These are phyloP conservation scores for Mediolabrus comicus DNA, from an alignment of 108 stramenopile species.

Conservation along the genomic window DNA sequence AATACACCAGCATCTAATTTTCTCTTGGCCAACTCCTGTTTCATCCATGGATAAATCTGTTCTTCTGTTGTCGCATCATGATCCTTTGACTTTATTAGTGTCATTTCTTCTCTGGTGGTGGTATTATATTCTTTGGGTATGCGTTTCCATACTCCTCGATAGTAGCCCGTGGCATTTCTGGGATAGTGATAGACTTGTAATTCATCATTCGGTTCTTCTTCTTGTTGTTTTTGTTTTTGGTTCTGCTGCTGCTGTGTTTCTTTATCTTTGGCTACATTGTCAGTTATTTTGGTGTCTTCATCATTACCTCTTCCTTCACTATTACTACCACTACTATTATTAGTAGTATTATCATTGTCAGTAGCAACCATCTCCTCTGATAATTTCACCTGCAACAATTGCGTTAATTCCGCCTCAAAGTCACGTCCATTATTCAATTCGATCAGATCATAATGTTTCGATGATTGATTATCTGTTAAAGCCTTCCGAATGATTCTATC, in stretches of 20 bases:
- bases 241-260: neutral
- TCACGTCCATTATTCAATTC: conserved; percentile 56
- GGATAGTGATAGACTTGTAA: conserved; percentile 68
- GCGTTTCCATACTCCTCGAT: conserved; percentile 76
- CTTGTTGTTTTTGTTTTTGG: neutral
- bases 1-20: conserved; percentile 44
- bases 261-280: neutral
- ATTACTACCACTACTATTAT: neutral
- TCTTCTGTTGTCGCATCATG: neutral
- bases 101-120: neutral
- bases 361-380: conserved; percentile 7
- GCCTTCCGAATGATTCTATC: conserved; percentile 11
- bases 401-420: conserved; percentile 45
- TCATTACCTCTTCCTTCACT: neutral
- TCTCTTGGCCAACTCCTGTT: conserved; percentile 21
- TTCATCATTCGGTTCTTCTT: conserved; percentile 11
- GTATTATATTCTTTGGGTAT: conserved; percentile 6
- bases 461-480: conserved; percentile 1
- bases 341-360: too few relatives aligned
- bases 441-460: conserved; percentile 53
- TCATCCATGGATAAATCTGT: conserved; percentile 27
- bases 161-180: conserved; percentile 85
- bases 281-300: neutral
- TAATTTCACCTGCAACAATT: conserved; percentile 44
- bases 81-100: neutral